Percentiles rank a stretch among this genome's conserved stretches.
These are phyloP conservation scores for Lasiodiplodia gonubiensis DNA, from an alignment of 2,329 filamentous ascomycete species.

Conservation along the genomic window DNA sequence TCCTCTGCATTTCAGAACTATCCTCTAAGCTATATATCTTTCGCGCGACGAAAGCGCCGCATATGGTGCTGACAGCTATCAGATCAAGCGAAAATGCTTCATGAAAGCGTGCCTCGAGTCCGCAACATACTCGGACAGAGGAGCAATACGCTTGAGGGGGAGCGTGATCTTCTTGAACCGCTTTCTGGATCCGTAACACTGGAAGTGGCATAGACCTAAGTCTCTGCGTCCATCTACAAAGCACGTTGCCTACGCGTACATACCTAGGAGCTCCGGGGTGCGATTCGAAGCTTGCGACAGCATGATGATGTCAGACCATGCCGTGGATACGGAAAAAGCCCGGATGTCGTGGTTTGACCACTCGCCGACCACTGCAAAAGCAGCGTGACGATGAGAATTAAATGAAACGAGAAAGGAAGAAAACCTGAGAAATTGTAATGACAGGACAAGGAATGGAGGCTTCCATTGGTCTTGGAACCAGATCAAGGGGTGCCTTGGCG, in stretches of 20 bases:
- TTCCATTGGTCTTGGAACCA: background rate
- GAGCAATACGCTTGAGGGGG: background rate
- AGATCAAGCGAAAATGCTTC: background rate
- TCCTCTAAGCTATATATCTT: background rate
- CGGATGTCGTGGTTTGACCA: background rate
- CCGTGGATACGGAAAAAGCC: conserved; percentile 9
- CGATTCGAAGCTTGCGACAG: conserved; percentile 3
- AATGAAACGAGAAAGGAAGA: background rate
- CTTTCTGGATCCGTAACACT: background rate
- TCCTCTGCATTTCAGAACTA: background rate
- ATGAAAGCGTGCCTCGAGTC: conserved; percentile 5
- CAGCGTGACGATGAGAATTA: background rate
- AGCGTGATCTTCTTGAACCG: background rate
- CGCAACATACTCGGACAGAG: conserved; percentile 17
- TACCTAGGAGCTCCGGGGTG: background rate
- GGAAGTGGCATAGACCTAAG: conserved; percentile 1
- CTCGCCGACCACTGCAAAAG: conserved; percentile 1
- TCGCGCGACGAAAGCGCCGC: background rate
- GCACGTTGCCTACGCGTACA: background rate
- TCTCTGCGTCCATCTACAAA: background rate
- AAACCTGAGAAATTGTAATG: background rate
- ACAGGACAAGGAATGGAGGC: background rate
- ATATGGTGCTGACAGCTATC: background rate
- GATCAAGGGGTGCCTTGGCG: conserved; percentile 1
- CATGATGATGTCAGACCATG: conserved; percentile 16